Evolutionary conservation across 1,284 basidiomycete species (phyloP).

Genomic region (Leccinum proliferum): DNA sequence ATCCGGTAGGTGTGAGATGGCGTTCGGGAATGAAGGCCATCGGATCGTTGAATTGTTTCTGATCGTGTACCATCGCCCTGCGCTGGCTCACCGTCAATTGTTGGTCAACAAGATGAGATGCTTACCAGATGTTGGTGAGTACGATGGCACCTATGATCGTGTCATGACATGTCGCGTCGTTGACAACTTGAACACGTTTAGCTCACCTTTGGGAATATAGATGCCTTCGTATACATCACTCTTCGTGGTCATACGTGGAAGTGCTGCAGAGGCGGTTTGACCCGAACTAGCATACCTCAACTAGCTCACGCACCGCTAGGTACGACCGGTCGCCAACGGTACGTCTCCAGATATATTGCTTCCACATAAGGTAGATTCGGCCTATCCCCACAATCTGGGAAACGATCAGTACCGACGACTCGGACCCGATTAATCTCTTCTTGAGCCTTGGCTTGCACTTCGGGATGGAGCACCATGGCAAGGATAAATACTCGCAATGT

Average conservation of each 20-base stretch:
- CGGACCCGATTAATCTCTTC: slow-evolving; percentile 21
- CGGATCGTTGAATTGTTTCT: slow-evolving; percentile 17
- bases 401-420: slow-evolving; percentile 22
- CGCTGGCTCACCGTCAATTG: slow-evolving; percentile 3
- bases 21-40: slow-evolving; percentile 24
- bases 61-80: slow-evolving; percentile 24
- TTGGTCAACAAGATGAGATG: not conserved
- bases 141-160: slow-evolving; percentile 17
- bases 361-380: slow-evolving; percentile 23
- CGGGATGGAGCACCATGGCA: slow-evolving; percentile 29
- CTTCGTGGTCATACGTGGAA: slow-evolving; percentile 23
- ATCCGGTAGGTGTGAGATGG: slow-evolving; percentile 17
- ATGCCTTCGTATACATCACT: slow-evolving; percentile 29
- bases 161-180: not conserved
- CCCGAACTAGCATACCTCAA: not conserved
- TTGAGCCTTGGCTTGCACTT: slow-evolving; percentile 21
- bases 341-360: slow-evolving; percentile 21
- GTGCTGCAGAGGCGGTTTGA: slow-evolving; percentile 11
- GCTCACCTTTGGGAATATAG: slow-evolving; percentile 28
- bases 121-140: slow-evolving; percentile 26
- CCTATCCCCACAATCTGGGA: slow-evolving; percentile 25
- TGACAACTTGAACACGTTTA: not conserved
- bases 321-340: slow-evolving; percentile 22
- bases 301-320: slow-evolving; percentile 18
- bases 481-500: slow-evolving; percentile 20